Base-by-base conservation (phyloP, 805 yeast genomes). In the Pichia sporocuriosa region DNA sequence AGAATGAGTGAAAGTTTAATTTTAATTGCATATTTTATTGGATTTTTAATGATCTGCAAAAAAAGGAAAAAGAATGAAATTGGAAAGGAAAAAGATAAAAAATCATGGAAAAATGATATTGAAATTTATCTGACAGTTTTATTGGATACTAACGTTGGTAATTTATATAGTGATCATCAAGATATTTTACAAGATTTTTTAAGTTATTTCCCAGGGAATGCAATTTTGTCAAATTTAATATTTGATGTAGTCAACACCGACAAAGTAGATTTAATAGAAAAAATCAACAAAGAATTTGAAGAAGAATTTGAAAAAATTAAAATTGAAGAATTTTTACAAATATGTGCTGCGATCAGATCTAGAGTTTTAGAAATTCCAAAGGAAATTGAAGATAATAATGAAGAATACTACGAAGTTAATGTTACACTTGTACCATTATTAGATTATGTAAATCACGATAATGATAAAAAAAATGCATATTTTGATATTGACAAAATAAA, bases 281-380 rank as follows among this genome's bases (percentile, higher is more conserved):
- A 34, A 21, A 42, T 57, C 13, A 31, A 43, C 33, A 41, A 49
- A 8, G 56, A 56, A 21, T 33, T 40, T 7, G 48, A 42, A 9
- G 41, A 47, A 3, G 33, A 49, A 3, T 15, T 24, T 11, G 29
- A 30, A 17, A 29, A 21, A 15, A 17, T 32, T 4, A 16, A 45
- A 21, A 29, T 54, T 22, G 32, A 24, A 19, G 55, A 53, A 22
- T 33, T 53, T 11, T 34, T 40, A 4, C 62, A 53, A 29, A 23
- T 59, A 5, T 39, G 48, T 4, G 46, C 72, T 20, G 78, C 82
- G 0, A 67, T 81, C 0, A 61, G 69, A 27, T 79, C 86, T 0
- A 63, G 90, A 42, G 71, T 74, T 1, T 62, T 81, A 36, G 88
- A 81, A 53, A 79, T 82, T 3, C 89, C 90, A 63, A 66, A 52